Evolutionary conservation across 148 eudicot genomes (phyloP), one percentile per base, ranked within the genome.

Genomic region (Camellia sinensis): DNA sequence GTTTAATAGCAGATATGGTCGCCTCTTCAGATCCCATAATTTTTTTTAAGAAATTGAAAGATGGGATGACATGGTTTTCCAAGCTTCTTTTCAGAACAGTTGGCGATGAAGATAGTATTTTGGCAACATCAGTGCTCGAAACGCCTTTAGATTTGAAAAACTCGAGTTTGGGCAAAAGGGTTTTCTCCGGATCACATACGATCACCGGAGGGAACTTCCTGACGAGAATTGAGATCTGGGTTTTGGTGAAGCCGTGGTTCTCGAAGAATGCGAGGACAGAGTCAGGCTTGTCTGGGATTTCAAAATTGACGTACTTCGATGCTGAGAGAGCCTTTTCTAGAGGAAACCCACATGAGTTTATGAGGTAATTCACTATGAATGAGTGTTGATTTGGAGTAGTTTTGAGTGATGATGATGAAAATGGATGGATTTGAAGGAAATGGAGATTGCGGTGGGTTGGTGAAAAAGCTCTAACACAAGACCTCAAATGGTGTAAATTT

Each of bases 131-230:
- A 22, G 46, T 17, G 66, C 45, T 13, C 50, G 76, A 53, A 21
- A 67, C 19, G 52, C 80, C 80, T 53, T 22, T 46, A 21, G 73
- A 67, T 11, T 48, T 37, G 10, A 69, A 64, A 63, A 63, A 77
- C 4, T 77, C 45, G 21, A 77, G 9, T 52, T 77, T 77, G 19
- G 79, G 79, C 79, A 64, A 63, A 46, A 77, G 21, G 57, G 54
- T 19, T 21, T 65, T 77, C 44, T 45, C 21, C 8, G 71, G 79
- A 77, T 64, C 19, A 6, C 41, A 44, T 44, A 21, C 29, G 4
- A 67, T 44, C 13, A 67, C 18, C 17, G 5, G 46, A 12, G 70
- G 70, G 18, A 10, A 7, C 37, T 2, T 67, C 37, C 45, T 29
- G 18, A 67, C n/a, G 46, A 67, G 43, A 29, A 29, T 29, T 29